These are phyloP conservation scores for Trichophyton verrucosum DNA, from an alignment of 2,329 filamentous ascomycete species.

Conservation along the genomic window DNA sequence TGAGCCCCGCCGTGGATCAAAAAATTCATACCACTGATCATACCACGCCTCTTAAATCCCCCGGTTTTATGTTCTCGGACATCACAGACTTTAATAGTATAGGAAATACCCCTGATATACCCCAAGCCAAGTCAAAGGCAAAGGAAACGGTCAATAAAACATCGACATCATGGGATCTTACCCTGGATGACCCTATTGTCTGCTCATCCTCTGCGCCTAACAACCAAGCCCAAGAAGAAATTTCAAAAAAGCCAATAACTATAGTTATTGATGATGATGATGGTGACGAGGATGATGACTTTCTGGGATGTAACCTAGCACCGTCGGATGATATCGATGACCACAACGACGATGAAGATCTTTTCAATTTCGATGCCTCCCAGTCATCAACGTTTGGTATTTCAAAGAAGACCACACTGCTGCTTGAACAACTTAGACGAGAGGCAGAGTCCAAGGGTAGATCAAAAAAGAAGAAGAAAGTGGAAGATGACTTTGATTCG, in stretches of 20 bases:
- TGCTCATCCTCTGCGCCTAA: constrained; percentile 31
- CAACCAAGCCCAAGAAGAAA: constrained; percentile 5
- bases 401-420: constrained; percentile 30
- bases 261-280: constrained; percentile 29
- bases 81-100: background rate
- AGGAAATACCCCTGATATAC: constrained; percentile 1
- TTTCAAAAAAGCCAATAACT: constrained; percentile 16
- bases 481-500: constrained; percentile 7
- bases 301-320: background rate
- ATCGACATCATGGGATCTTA: constrained; percentile 9
- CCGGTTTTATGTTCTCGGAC: constrained; percentile 2
- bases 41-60: background rate
- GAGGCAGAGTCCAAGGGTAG: constrained; percentile 6
- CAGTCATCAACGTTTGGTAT: constrained; percentile 17
- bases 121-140: background rate
- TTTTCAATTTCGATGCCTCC: constrained; percentile 16
- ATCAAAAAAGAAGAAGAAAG: constrained; percentile 12
- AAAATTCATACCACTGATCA: constrained; percentile 6
- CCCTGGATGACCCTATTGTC: constrained; percentile 31
- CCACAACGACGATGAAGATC: constrained; percentile 11
- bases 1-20: constrained; percentile 16
- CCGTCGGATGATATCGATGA: background rate
- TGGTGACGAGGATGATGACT: constrained; percentile 13
- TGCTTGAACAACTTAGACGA: constrained; percentile 26
- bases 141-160: background rate